Evolutionary conservation across 2,329 filamentous ascomycete species (phyloP).

Genomic region (Phaeosphaeria sp.): DNA sequence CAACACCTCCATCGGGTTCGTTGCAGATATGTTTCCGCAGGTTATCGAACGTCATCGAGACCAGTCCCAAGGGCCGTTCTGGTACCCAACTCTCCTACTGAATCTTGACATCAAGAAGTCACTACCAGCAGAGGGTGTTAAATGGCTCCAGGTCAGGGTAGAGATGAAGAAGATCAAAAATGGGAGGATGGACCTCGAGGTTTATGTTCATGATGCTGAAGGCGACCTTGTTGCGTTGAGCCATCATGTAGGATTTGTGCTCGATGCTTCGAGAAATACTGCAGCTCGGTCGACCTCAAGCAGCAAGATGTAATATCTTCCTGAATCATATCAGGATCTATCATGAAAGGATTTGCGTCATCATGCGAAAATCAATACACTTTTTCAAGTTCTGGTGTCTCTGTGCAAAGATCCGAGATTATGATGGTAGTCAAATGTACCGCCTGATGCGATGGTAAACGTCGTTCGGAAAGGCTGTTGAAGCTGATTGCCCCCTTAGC

Average conservation of each 20-base stretch:
- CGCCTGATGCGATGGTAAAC: no score
- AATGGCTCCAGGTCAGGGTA: constrained; percentile 74
- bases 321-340: background rate
- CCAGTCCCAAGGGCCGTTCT: constrained; percentile 55
- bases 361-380: no score
- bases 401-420: no score
- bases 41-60: constrained; percentile 62
- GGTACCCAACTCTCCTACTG: constrained; percentile 79
- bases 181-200: constrained; percentile 77
- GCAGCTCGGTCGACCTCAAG: constrained; percentile 55
- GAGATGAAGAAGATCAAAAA: constrained; percentile 72
- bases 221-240: constrained; percentile 72
- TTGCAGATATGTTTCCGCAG: constrained; percentile 74
- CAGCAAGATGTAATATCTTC: constrained; percentile 40
- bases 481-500: no score
- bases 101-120: constrained; percentile 80
- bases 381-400: no score
- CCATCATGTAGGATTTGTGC: constrained; percentile 70
- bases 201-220: constrained; percentile 68
- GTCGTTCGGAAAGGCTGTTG: no score
- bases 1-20: constrained; percentile 67
- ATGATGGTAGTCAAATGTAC: no score
- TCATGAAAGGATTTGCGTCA: background rate
- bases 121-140: constrained; percentile 70
- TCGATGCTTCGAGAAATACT: constrained; percentile 70